Base-by-base conservation (phyloP, 2,329 filamentous ascomycete species). In the Colletotrichum truncatum region DNA sequence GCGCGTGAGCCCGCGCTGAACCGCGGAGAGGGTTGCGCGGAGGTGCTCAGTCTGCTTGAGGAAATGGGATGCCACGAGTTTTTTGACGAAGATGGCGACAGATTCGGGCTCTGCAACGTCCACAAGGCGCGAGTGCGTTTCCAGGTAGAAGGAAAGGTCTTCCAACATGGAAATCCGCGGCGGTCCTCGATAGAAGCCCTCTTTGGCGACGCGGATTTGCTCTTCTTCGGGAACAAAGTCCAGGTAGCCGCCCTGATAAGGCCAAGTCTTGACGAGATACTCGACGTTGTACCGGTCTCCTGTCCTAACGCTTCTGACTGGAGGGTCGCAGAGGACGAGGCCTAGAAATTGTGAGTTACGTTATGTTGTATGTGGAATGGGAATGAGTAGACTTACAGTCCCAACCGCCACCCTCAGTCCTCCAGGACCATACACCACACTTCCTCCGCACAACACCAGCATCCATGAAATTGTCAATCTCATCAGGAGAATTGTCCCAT, bases 1-100 rank as follows among this genome's bases (percentile, higher is more conserved):
- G 54, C 72, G 69, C 41, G 64, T 69, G n/a, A 72, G 66, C n/a
- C 66, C 66, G 5, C 70, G 65, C 61, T 73, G 72, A 7, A 69
- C 66, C 16, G 63, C 62, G 5, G 67, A 70, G 21, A 73, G 62
- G 4, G 62, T 68, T 3, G 68, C 68, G 9, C 69, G 67, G 5
- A 73, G 57, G 59, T 70, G 67, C 43, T 71, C 68, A 38, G 66
- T 60, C 18, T 70, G 68, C 61, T 70, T 70, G 36, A 70, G 58
- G 51, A 69, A 72, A 46, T 73, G 71, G 6, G 67, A 69, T 10
- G 69, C 69, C 7, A 72, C 68, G 23, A 73, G 69, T 65, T 73
- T 73, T 30, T 61, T 51, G 23, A 70, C 64, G 55, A 72, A 73
- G 11, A 68, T 36, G 53, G 55, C 62, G 11, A 70, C 64, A 4